These are phyloP conservation scores for Kuraishia piskuri DNA, from an alignment of 805 yeast genomes.

Conservation along the genomic window DNA sequence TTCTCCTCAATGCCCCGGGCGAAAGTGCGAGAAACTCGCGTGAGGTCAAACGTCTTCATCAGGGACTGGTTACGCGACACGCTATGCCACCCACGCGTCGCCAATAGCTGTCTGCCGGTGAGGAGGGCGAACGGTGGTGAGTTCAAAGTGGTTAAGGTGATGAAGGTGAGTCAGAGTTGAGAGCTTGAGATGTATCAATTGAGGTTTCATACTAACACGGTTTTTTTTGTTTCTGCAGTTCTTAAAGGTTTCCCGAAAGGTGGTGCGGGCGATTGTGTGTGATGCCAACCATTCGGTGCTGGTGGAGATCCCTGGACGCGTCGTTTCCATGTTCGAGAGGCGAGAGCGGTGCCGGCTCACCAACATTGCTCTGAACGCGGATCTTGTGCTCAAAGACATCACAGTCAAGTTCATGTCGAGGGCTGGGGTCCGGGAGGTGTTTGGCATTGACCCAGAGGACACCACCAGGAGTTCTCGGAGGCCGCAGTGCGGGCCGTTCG, in stretches of 20 bases:
- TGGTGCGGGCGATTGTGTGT: constrained; percentile 2
- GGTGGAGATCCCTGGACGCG: constrained; percentile 4
- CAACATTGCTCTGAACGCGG: constrained; percentile 18
- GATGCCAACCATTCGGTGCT: constrained; percentile 8
- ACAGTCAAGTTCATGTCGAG: constrained; percentile 14
- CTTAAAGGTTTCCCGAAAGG: not conserved
- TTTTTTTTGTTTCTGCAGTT: too few species aligned
- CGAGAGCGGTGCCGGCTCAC: constrained; percentile 26
- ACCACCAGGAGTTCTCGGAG: not conserved
- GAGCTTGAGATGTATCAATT: too few species aligned
- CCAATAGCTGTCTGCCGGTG: not conserved
- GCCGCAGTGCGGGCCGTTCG: not conserved
- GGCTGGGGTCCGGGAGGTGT: constrained; percentile 3
- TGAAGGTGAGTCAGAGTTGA: not conserved
- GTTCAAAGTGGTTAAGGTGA: not conserved
- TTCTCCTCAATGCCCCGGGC: not conserved
- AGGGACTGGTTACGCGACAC: constrained; percentile 1
- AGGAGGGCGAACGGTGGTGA: not conserved
- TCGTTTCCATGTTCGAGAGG: constrained; percentile 21
- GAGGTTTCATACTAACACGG: too few species aligned
- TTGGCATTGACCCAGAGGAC: constrained; percentile 7
- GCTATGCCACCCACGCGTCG: not conserved
- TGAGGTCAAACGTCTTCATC: constrained; percentile 1
- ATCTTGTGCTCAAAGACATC: constrained; percentile 22
- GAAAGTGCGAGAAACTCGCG: not conserved